Base-by-base conservation (phyloP, 768 basidiomycete genomes). In the Saitozyma podzolica region DNA sequence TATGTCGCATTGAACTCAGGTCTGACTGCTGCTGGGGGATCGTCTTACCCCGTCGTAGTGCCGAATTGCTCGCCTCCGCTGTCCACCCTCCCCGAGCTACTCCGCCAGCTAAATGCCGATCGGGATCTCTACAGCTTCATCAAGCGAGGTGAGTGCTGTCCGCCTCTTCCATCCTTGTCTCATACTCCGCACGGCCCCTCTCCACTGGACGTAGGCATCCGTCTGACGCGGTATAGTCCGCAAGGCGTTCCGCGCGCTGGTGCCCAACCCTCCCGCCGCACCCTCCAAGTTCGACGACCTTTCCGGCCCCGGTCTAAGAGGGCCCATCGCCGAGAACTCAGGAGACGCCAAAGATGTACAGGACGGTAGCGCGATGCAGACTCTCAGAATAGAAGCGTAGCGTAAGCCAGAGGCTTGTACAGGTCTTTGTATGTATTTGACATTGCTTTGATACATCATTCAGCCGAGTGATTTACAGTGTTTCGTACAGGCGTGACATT, bases 41-140 rank as follows among this genome's bases (percentile, higher is more conserved):
- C 63, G n/a, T 50, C 63, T 64, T 61, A 62, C n/a, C 56, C 56
- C 51, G 20, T 29, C 54, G 41, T 69, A 94, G 92, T 93, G 0
- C 84, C 90, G n/a, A 90, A 89, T 20, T 86, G 87, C 7, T 88
- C 87, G 8, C 92, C 91, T 0, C 82, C 84, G 9, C 81, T 93
- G 6, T 85, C 88, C 0, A 81, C 83, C 0, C 81, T 94, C 50
- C 84, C 87, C 0, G 83, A 88, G 16, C 80, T 93, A 8, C 80
- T 93, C 37, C 86, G 85, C 52, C 83, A 84, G 40, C 84, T 94
- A 48, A 91, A 91, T 70, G 84, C 85, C 19, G 85, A 87, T 4
- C 80, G 85, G 41, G 86, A 92, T 57, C 80, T 93, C 2, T 88
- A 86, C 67, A 78, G 70, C 1, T 94, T 95, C 74, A 86, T 94